These are phyloP conservation scores for Spathaspora sp. DNA, from an alignment of 805 yeast species.

Conservation along the genomic window DNA sequence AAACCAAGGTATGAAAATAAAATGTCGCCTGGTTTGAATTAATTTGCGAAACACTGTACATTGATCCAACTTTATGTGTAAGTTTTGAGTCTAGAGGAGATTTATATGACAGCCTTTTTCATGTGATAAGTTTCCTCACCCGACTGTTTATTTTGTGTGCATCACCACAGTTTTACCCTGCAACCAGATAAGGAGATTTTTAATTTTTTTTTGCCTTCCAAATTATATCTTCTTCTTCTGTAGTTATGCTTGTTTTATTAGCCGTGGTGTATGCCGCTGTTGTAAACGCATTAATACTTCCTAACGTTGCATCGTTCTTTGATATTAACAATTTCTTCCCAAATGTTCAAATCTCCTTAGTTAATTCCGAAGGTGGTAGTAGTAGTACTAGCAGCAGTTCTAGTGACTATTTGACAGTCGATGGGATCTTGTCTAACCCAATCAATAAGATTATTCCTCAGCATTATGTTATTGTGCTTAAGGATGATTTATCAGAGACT, in stretches of 20 bases:
- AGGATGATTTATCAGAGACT: constrained; percentile 51
- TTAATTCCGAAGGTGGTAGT: not conserved
- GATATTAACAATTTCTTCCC: constrained; percentile 1
- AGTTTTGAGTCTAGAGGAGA: too few species aligned
- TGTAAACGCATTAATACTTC: constrained; percentile 53
- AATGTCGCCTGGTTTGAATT: too few species aligned
- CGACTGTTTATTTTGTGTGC: too few species aligned
- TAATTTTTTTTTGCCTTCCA: not conserved
- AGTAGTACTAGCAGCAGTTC: not conserved
- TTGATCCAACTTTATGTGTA: too few species aligned
- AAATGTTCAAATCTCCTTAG: not conserved
- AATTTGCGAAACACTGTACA: too few species aligned
- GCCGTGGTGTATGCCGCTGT: constrained; percentile 20
- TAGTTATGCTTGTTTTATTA: not conserved
- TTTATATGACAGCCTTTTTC: too few species aligned
- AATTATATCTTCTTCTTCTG: not conserved
- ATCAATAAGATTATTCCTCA: constrained; percentile 44
- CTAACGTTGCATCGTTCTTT: constrained; percentile 32
- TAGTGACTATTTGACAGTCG: not conserved
- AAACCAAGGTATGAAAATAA: too few species aligned
- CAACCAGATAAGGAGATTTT: too few species aligned
- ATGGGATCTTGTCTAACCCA: constrained; percentile 17
- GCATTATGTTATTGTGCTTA: constrained; percentile 82
- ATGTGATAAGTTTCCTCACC: too few species aligned
- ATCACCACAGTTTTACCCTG: too few species aligned